Conservation (phyloP, 352 stramenopile species). For the Pythium vanterpoolii region DNA sequence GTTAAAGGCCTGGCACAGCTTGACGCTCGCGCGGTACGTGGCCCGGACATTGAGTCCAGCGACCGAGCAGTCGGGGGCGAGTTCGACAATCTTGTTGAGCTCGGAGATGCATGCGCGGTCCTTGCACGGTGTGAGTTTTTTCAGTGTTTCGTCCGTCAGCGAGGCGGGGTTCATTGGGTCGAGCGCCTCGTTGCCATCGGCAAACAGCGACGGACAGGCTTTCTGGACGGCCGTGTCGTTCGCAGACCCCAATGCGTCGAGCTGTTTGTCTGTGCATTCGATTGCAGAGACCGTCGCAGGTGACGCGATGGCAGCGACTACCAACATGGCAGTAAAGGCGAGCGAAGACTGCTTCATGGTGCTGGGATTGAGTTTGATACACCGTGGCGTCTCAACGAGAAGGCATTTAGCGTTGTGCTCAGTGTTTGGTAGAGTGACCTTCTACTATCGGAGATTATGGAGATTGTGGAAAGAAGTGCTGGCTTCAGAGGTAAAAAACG, state of each 20-base stretch:
- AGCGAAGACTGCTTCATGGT: background rate
- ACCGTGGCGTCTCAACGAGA: background rate
- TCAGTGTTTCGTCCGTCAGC: background rate
- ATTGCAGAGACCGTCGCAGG: background rate
- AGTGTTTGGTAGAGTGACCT: too few relatives aligned
- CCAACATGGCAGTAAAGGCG: background rate
- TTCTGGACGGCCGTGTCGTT: background rate
- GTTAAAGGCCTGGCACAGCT: conserved; percentile 6
- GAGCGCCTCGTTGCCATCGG: conserved; percentile 2
- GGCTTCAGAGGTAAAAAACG: background rate
- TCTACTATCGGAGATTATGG: too few relatives aligned
- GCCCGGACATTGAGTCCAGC: background rate
- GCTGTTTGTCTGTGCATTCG: conserved; percentile 7
- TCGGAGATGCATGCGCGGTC: background rate
- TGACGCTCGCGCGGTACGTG: background rate
- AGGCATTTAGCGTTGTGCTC: background rate
- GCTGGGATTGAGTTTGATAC: background rate
- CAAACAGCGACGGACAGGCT: conserved; percentile 8
- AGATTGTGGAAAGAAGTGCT: background rate
- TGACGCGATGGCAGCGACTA: background rate
- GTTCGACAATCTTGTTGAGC: background rate
- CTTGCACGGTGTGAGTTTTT: conserved; percentile 5
- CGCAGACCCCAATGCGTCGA: background rate
- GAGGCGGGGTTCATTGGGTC: background rate
- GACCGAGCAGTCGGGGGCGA: conserved; percentile 2